phyloP scores from a whole-genome alignment of 495 filamentous ascomycete species.

The Penicillium mononematosum region DNA sequence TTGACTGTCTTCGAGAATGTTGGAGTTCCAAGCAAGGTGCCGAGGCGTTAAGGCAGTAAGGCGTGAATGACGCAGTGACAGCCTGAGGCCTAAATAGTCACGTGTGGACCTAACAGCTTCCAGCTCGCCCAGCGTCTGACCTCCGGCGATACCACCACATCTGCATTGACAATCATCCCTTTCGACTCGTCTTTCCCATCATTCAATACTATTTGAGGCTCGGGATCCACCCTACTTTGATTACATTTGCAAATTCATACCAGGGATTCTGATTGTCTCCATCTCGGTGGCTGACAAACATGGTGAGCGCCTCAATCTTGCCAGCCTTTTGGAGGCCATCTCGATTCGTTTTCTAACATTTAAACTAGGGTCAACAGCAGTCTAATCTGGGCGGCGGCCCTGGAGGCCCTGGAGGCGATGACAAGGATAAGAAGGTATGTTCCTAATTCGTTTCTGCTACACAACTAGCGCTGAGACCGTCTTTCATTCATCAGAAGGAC shows the following conservation, averaged over 20 bases:
- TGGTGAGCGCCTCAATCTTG: conserved; percentile 34
- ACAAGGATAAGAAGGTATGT: conserved; percentile 92
- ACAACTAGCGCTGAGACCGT: conserved; percentile 14
- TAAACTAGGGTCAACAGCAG: conserved; percentile 65
- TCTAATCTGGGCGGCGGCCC: conserved; percentile 75
- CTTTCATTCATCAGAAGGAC: conserved; percentile 68
- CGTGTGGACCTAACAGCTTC: conserved; percentile 28
- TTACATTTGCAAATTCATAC: conserved; percentile 1
- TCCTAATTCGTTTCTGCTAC: neutral
- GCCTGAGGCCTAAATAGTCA: conserved; percentile 26
- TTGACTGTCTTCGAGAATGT: conserved; percentile 6
- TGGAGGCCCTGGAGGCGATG: conserved; percentile 75
- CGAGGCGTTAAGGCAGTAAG: conserved; percentile 21
- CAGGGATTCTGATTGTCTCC: conserved; percentile 17
- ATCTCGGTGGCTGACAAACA: conserved; percentile 30
- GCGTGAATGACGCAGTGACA: conserved; percentile 23
- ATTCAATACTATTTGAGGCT: conserved; percentile 4
- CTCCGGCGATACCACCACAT: conserved; percentile 18
- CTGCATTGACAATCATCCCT: conserved; percentile 25
- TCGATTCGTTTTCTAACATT: conserved; percentile 25
- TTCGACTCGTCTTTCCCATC: conserved; percentile 14
- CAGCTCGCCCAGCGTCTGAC: conserved; percentile 24
- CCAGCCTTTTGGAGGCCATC: conserved; percentile 9
- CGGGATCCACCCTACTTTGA: neutral
- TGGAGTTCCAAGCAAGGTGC: neutral